Percentiles rank a stretch among this genome's conserved stretches.
Conservation (phyloP, 2,329 filamentous ascomycete genomes). For the Madurella fahalii region DNA sequence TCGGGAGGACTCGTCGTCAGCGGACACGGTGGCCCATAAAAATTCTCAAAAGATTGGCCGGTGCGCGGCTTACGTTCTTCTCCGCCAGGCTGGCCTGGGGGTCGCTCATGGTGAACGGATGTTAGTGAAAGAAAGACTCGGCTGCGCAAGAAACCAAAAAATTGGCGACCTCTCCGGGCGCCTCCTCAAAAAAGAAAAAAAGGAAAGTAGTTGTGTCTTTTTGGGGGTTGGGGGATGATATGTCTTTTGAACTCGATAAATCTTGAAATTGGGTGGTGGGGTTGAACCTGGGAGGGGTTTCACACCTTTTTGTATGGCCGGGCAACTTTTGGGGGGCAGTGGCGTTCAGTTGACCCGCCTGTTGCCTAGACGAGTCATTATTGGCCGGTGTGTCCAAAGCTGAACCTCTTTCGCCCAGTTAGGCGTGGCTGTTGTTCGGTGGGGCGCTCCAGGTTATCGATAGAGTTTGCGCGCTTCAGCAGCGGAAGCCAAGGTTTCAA, state of each 20-base stretch:
- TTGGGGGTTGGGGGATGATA: constrained; percentile 2
- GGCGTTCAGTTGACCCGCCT: constrained; percentile 11
- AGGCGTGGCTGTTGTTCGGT: constrained; percentile 1
- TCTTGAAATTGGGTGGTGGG: constrained; percentile 25
- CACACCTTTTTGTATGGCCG: constrained; percentile 8
- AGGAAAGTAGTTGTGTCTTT: constrained; percentile 7
- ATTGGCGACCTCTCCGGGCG: constrained; percentile 14
- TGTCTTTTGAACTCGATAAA: constrained; percentile 10
- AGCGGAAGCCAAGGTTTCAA: not conserved
- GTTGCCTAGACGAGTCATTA: constrained; percentile 13
- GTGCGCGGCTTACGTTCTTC: constrained; percentile 70
- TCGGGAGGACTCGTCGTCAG: constrained; percentile 12
- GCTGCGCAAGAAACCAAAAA: constrained; percentile 20
- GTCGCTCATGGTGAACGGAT: constrained; percentile 71
- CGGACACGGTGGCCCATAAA: constrained; percentile 3
- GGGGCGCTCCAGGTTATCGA: not conserved
- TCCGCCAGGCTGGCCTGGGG: constrained; percentile 87
- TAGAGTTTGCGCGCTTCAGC: not conserved
- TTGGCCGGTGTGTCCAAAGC: constrained; percentile 8
- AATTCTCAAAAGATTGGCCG: not conserved
- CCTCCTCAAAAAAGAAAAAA: constrained; percentile 19
- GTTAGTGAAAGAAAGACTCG: constrained; percentile 17
- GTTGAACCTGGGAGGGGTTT: constrained; percentile 26
- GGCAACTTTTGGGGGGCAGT: constrained; percentile 19
- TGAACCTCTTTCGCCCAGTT: constrained; percentile 7